Evolutionary conservation across 2,329 filamentous ascomycete species (phyloP), one percentile per base, ranked within the genome.

Genomic region (Exophiala dermatitidis): DNA sequence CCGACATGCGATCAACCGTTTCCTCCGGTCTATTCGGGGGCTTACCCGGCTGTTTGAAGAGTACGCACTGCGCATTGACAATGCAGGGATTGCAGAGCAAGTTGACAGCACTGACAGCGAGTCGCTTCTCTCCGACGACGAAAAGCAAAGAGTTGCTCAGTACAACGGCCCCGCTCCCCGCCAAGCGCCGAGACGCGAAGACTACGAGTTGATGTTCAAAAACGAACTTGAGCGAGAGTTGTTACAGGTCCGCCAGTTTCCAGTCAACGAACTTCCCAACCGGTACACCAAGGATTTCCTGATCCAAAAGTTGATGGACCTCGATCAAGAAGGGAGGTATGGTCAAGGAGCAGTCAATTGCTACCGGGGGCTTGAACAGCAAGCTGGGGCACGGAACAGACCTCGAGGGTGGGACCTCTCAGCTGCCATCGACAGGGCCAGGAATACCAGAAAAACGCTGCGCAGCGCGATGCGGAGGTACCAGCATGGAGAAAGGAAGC

Each of bases 181-280:
- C 44, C 5, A n/a, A 9, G 37, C 49, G 8, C 56, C 56, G 4
- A 48, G 36, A 4, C 26, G 31, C 9, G 12, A 41, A 34, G 53
- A 53, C 5, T 59, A 59, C 31, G 47, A 50, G 5, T 32, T 33
- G 28, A 59, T 59, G 56, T 53, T 56, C 29, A 46, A 48, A 29
- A 41, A 52, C 47, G 57, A 59, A 48, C 33, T 59, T 31, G 41
- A 43, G 44, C 47, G 48, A 28, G 57, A 59, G 31, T 32, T 58
- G 26, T 19, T 10, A 28, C 19, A 43, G 9, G 40, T 52, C 28
- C 53, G 57, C 38, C 12, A 38, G 8, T n/a, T 53, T 19, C 19
- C 19, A 19, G 19, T 19, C 29, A 7, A 12, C 3, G 10, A 36
- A 5, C 9, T 50, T 5, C 19, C 30, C n/a, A 46, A 42, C 44